Evolutionary conservation across 75 land plant genomes (phyloP).

Genomic region (Selaginella moellendorffii): DNA sequence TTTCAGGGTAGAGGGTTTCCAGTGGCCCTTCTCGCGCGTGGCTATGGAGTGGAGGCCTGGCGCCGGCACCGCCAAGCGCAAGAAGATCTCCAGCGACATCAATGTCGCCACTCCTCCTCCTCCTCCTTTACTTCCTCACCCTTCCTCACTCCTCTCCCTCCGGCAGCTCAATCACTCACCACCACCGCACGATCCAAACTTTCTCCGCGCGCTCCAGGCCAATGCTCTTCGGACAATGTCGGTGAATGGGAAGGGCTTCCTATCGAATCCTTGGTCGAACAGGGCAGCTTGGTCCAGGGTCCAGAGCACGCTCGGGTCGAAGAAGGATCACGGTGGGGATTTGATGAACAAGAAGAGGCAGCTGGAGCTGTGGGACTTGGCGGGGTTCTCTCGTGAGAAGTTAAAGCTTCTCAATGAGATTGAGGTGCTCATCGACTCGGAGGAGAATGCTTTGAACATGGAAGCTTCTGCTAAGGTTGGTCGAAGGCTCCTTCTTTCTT

Average conservation of each 20-base stretch:
- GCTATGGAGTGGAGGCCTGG: not conserved
- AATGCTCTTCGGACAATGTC: not conserved
- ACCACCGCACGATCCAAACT: not conserved
- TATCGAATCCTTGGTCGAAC: too few species aligned
- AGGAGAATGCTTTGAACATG: not conserved
- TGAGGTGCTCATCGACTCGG: not conserved
- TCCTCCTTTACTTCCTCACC: not conserved
- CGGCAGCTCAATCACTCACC: too few species aligned
- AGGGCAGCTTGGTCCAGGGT: not conserved
- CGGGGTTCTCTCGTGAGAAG: not conserved
- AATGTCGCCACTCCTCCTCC: not conserved
- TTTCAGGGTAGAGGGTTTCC: too few species aligned
- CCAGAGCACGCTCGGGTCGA: not conserved
- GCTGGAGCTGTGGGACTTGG: not conserved
- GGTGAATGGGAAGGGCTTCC: too few species aligned
- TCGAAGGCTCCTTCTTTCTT: not conserved
- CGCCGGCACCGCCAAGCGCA: not conserved
- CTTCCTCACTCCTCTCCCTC: too few species aligned
- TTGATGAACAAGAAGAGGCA: not conserved
- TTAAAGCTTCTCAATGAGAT: not conserved
- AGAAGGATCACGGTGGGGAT: not conserved
- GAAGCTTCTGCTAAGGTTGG: not conserved
- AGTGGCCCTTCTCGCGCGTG: too few species aligned
- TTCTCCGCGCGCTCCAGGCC: not conserved
- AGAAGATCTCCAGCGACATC: not conserved